Evolutionary conservation across 345 rosid species (phyloP).

Genomic region (Hirschfeldia incana): DNA sequence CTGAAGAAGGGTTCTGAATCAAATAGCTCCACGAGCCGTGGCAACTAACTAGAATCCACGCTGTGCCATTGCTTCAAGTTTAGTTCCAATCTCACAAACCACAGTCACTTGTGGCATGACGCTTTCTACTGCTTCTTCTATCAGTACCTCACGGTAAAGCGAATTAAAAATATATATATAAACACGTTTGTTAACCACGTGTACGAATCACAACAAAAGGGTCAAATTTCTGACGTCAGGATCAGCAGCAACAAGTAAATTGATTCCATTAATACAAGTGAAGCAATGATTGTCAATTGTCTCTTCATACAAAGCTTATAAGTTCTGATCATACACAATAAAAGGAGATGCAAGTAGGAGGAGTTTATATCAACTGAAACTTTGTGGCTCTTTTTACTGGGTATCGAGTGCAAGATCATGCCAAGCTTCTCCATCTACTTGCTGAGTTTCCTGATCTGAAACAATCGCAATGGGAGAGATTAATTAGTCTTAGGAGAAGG

Average conservation of each 20-base stretch:
- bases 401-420: slow-evolving; percentile 81
- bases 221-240: background rate
- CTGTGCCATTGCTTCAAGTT: slow-evolving; percentile 95
- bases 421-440: slow-evolving; percentile 68
- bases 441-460: slow-evolving; percentile 80
- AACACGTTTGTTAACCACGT: background rate
- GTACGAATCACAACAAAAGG: background rate
- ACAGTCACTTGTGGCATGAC: slow-evolving; percentile 95
- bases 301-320: slow-evolving; percentile 8
- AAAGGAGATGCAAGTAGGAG: background rate
- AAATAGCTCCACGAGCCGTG: slow-evolving; percentile 86
- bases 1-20: slow-evolving; percentile 84
- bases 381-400: slow-evolving; percentile 39
- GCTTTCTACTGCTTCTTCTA: slow-evolving; percentile 90
- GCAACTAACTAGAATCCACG: slow-evolving; percentile 94
- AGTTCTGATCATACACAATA: slow-evolving; percentile 14
- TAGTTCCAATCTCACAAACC: slow-evolving; percentile 92
- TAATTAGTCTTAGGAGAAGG: background rate
- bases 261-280: background rate
- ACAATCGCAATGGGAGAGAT: background rate
- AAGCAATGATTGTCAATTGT: background rate
- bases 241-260: background rate
- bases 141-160: slow-evolving; percentile 55
- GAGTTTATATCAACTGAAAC: background rate
- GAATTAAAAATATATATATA: slow-evolving; percentile 1